These are phyloP conservation scores for Diaporthe citriasiana DNA, from an alignment of 2,329 filamentous ascomycete species.

Conservation along the genomic window DNA sequence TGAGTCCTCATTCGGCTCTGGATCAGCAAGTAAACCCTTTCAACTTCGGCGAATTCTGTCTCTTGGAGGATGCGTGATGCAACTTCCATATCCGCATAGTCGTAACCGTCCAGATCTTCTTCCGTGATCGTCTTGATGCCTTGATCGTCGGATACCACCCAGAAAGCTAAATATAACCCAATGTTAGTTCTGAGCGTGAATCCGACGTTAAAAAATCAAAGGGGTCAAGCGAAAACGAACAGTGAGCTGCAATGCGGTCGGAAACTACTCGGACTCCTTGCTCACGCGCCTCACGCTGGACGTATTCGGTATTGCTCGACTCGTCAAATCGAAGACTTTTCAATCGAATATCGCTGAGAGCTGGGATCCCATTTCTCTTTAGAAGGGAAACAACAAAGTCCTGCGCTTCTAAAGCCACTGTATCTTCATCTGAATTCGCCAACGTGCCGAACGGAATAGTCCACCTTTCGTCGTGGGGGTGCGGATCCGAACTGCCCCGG, in stretches of 20 bases:
- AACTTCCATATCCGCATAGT: not conserved
- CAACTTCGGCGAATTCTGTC: not conserved
- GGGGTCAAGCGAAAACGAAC: not conserved
- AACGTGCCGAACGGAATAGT: not conserved
- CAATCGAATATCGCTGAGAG: not conserved
- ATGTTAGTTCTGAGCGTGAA: not conserved
- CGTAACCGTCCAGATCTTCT: not conserved
- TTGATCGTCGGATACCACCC: not conserved
- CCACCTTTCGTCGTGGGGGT: not conserved
- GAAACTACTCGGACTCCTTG: not conserved
- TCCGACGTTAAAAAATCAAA: not conserved
- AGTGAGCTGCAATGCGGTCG: not conserved
- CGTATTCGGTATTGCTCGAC: not conserved
- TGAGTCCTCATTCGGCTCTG: not conserved
- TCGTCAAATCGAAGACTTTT: not conserved
- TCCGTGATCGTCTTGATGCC: not conserved
- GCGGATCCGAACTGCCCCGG: not conserved
- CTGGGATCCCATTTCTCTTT: not conserved
- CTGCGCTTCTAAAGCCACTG: not conserved
- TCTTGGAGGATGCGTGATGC: not conserved
- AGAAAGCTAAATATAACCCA: not conserved
- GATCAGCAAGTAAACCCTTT: not conserved
- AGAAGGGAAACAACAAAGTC: not conserved
- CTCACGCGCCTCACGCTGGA: not conserved
- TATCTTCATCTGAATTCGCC: not conserved